Evolutionary conservation across 2,329 filamentous ascomycete species (phyloP).

Genomic region (Lasiodiplodia gonubiensis): DNA sequence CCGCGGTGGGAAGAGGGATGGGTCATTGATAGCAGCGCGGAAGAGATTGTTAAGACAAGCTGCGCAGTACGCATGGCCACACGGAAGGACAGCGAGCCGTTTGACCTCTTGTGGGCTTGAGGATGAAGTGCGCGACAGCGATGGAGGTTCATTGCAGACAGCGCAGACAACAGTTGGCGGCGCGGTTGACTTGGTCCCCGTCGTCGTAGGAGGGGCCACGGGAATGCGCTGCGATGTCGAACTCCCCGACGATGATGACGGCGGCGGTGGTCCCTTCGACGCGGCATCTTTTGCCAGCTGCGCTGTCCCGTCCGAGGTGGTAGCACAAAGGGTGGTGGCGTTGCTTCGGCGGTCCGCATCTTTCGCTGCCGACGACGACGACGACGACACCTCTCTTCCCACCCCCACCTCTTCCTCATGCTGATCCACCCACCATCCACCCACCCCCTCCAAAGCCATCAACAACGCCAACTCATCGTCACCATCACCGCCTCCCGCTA

Average conservation of each 20-base stretch:
- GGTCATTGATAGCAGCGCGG: slow-evolving; percentile 30
- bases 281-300: too few relatives aligned
- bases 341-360: too few relatives aligned
- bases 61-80: slow-evolving; percentile 34
- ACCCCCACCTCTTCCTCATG: background rate
- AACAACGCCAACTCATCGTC: background rate
- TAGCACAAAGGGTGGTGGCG: too few relatives aligned
- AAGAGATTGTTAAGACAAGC: slow-evolving; percentile 33
- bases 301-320: too few relatives aligned
- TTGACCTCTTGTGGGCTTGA: background rate
- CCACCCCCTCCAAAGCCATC: slow-evolving; percentile 6
- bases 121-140: background rate
- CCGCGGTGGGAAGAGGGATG: slow-evolving; percentile 35
- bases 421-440: background rate
- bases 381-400: background rate
- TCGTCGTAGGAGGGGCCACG: background rate
- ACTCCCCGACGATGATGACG: too few relatives aligned
- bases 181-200: background rate
- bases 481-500: background rate
- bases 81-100: background rate
- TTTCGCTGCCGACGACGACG: too few relatives aligned
- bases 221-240: too few relatives aligned
- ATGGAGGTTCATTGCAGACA: background rate
- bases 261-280: too few relatives aligned
- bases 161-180: background rate